Evolutionary conservation across 225 moss, liverwort and hornwort species (phyloP).

Genomic region (Neckera pumila): DNA sequence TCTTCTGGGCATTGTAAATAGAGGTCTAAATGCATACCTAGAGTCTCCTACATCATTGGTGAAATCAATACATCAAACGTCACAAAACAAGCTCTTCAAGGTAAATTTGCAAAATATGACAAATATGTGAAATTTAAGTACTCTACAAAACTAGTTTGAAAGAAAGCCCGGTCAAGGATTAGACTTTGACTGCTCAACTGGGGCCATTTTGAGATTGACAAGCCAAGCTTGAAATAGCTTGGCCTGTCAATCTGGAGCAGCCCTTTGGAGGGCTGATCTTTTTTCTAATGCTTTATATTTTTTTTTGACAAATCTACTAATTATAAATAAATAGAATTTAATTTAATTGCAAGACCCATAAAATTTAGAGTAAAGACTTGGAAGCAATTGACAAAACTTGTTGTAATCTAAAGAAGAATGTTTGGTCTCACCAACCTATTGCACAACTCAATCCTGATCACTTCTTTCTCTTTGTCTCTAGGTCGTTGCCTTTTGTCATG

Average conservation of each 20-base stretch:
- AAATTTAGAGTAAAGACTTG: background rate
- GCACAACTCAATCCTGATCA: background rate
- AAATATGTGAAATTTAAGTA: background rate
- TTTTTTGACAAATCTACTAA: background rate
- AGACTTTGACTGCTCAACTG: accelerated
- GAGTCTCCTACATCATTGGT: background rate
- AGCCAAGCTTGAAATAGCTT: no score
- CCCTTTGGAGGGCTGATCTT: no score
- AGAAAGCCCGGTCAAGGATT: background rate
- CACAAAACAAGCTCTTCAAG: background rate
- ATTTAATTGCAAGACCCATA: background rate
- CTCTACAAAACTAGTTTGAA: background rate
- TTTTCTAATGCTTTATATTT: no score
- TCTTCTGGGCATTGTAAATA: accelerated
- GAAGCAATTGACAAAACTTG: background rate
- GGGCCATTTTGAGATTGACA: no score
- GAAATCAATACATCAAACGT: accelerated
- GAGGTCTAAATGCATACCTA: no score
- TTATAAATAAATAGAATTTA: background rate
- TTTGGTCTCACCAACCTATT: background rate
- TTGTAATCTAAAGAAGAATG: background rate
- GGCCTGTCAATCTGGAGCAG: no score
- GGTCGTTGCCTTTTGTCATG: accelerated
- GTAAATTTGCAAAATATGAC: background rate
- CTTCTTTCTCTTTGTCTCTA: background rate